A percentile compares a stretch with the other conserved stretches of the same genome.
Evolutionary conservation across 768 basidiomycete genomes (phyloP).

Genomic region (Trametes sanguinea): DNA sequence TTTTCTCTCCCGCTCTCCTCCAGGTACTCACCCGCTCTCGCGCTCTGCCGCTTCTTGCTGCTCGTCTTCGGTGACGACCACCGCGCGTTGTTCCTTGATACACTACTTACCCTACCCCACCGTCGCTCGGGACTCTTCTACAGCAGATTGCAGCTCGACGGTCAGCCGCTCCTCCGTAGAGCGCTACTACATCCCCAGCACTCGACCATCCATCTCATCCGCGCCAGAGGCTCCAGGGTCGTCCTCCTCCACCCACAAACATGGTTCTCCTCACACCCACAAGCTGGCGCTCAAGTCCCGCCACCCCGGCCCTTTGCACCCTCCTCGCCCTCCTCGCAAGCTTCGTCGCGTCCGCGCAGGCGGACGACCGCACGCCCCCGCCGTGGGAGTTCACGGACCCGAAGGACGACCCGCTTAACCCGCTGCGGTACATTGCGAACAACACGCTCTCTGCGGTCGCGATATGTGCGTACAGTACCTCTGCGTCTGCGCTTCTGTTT

Average conservation of each 20-base stretch:
- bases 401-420: conserved; percentile 53
- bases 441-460: conserved; percentile 54
- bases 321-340: conserved; percentile 3
- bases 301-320: not conserved
- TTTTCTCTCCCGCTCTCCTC: not conserved
- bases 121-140: not conserved
- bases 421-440: conserved; percentile 56
- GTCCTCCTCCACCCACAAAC: not conserved
- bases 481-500: too few relatives aligned
- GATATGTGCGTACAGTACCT: conserved; percentile 38
- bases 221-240: not conserved
- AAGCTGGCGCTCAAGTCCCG: not conserved
- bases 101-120: not conserved
- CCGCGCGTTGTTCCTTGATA: not conserved
- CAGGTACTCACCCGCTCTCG: too few relatives aligned
- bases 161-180: not conserved
- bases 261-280: not conserved
- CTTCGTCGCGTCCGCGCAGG: conserved; percentile 6
- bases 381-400: conserved; percentile 41
- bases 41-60: too few relatives aligned
- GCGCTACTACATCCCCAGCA: too few relatives aligned
- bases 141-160: not conserved
- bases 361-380: conserved; percentile 41
- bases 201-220: not conserved
- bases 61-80: not conserved